Conservation (phyloP, 345 rosid species). For the Salix viminalis region DNA sequence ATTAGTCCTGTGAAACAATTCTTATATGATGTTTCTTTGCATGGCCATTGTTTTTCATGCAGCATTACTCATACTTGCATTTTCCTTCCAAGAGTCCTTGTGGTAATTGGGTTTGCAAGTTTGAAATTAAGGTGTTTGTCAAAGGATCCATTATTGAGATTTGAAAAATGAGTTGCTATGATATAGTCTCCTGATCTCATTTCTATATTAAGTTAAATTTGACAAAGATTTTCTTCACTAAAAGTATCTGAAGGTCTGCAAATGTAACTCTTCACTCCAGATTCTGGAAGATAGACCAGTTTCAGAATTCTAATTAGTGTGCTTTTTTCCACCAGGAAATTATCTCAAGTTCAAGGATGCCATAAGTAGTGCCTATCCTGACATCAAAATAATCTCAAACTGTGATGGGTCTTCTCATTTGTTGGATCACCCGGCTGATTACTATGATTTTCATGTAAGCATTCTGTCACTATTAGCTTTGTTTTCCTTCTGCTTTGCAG, state of each 20-base stretch:
- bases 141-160: not conserved
- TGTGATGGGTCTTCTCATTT: constrained; percentile 73
- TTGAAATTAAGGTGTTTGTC: not conserved
- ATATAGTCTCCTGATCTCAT: not conserved
- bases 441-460: too few species aligned
- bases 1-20: too few species aligned
- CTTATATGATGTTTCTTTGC: too few species aligned
- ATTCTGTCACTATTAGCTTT: too few species aligned
- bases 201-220: not conserved
- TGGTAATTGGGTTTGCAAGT: too few species aligned
- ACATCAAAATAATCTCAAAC: constrained; percentile 78
- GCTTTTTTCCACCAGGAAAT: constrained; percentile 57
- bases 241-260: not conserved
- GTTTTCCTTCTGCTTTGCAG: too few species aligned
- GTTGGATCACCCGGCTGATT: too few species aligned
- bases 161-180: not conserved
- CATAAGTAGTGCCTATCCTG: constrained; percentile 70
- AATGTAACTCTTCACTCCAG: not conserved
- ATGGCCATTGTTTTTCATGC: not conserved
- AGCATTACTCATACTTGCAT: not conserved
- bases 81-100: not conserved
- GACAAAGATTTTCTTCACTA: not conserved
- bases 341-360: constrained; percentile 83
- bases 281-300: not conserved
- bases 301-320: constrained; percentile 1